These are phyloP conservation scores for Amanita pseudoporphyria DNA, from an alignment of 768 basidiomycete species.

Conservation along the genomic window DNA sequence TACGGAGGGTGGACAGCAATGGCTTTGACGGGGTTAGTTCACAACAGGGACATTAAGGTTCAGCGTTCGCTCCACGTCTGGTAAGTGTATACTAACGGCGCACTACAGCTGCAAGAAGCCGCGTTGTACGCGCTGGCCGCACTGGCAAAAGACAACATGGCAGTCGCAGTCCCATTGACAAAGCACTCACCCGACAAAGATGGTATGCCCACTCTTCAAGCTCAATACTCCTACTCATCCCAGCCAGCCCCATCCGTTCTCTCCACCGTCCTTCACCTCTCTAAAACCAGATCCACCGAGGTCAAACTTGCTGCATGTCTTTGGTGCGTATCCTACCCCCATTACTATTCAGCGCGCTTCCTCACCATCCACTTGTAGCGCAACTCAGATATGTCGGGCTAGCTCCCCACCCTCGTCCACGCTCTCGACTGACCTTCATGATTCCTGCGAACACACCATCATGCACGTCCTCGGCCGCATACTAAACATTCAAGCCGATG, in stretches of 20 bases:
- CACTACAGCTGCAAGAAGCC: constrained; percentile 51
- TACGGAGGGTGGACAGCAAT: constrained; percentile 54
- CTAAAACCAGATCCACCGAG: constrained; percentile 48
- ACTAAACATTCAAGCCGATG: constrained; percentile 29
- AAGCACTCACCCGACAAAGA: constrained; percentile 34
- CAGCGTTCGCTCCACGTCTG: neutral
- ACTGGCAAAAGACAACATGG: constrained; percentile 51
- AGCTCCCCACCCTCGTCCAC: constrained; percentile 19
- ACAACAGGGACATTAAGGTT: constrained; percentile 48
- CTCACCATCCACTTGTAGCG: constrained; percentile 26
- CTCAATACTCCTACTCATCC: neutral
- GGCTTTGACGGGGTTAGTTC: constrained; percentile 37
- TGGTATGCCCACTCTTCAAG: constrained; percentile 12
- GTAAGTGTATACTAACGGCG: neutral
- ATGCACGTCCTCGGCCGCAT: constrained; percentile 62
- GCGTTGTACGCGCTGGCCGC: constrained; percentile 55
- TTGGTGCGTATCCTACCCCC: constrained; percentile 37
- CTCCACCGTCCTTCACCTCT: constrained; percentile 35
- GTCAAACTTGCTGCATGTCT: constrained; percentile 64
- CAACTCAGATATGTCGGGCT: constrained; percentile 54
- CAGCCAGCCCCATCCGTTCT: constrained; percentile 30
- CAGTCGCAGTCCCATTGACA: constrained; percentile 38
- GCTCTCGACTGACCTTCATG: constrained; percentile 7
- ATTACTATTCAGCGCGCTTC: neutral
- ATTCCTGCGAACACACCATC: constrained; percentile 44